Evolutionary conservation across 331 rosid genomes (phyloP), one percentile per base, ranked within the genome.

Genomic region (Erythrophleum ivorense): DNA sequence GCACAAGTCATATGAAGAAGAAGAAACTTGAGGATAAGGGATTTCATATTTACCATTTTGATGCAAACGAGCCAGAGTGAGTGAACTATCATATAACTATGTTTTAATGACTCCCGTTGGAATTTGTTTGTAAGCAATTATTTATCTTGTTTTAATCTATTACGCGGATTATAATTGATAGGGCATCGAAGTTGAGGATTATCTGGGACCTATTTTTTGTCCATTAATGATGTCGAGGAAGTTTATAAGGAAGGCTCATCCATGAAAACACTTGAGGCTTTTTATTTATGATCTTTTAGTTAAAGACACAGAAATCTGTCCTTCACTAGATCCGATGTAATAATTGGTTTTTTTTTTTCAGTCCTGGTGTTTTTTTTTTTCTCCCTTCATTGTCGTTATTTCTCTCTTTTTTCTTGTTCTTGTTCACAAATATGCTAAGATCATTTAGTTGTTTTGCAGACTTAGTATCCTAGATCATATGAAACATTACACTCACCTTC

Each of bases 21-120:
- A 68, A 88, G 91, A 53, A 88, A 58, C 93, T 93, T 50, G 87
- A 87, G 74, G 89, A 85, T 48, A 77, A 18, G 82, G 97, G 98
- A n/a, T 93, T 89, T 91, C 86, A 89, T 75, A 82, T 85, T 58
- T 83, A 86, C 79, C 85, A 84, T 33, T 93, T 91, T 50, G 91
- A 93, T 84, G 94, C 99, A 67, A 83, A 85, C 58, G 81, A 90
- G 65, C 94, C 92, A 59, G 91, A 91, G 99, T 91, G 63, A 79
- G 92, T 83, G 31, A 6, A 59, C 62, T 7, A 57, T 0, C 29
- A 3, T 16, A 8, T 21, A n/a, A 7, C 11, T 63, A 63, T 43
- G 14, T 67, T 3, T 34, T 41, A 10, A 29, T 69, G n/a, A 0
- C 7, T 3, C 19, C 75, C 68, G 19, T 75, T n/a, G 50, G n/a